phyloP scores from a whole-genome alignment of 2,329 filamentous ascomycete genomes.

The Dothideomycetes sp. region DNA sequence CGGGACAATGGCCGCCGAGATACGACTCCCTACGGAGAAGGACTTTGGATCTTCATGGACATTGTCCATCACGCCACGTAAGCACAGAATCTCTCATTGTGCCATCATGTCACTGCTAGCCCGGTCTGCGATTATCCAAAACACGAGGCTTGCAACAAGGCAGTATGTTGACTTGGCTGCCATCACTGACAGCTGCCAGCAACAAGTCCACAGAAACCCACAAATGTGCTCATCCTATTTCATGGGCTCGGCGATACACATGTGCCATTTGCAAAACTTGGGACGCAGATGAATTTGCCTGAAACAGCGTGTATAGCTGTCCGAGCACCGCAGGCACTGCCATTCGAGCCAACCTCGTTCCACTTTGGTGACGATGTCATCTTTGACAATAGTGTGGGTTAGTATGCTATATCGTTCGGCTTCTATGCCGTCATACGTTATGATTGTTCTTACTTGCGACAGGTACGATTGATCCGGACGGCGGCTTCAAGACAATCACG shows the following conservation, averaged over 20 bases:
- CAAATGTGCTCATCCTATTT: constrained; percentile 68
- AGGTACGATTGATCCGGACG: constrained; percentile 43
- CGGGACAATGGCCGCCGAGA: neutral
- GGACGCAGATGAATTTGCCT: constrained; percentile 57
- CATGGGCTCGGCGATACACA: constrained; percentile 77
- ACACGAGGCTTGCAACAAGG: no score
- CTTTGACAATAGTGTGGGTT: constrained; percentile 35
- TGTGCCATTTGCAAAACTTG: constrained; percentile 57
- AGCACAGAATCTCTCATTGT: constrained; percentile 15
- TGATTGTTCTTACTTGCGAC: no score
- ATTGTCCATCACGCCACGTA: constrained; percentile 35
- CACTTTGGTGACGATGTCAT: constrained; percentile 52
- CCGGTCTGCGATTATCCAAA: no score
- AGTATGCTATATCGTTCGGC: no score
- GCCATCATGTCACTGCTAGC: no score
- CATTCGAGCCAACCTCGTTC: constrained; percentile 55
- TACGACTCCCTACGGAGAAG: constrained; percentile 27
- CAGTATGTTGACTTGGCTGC: neutral
- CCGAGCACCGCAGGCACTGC: constrained; percentile 58
- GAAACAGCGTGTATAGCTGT: constrained; percentile 67
- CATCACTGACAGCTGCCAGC: constrained; percentile 21
- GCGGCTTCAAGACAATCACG: constrained; percentile 36
- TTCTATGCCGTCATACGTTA: no score
- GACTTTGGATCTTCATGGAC: constrained; percentile 32
- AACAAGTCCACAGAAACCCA: constrained; percentile 45